Evolutionary conservation across 2,329 filamentous ascomycete species (phyloP).

Genomic region (Hirsutella thompsonii): DNA sequence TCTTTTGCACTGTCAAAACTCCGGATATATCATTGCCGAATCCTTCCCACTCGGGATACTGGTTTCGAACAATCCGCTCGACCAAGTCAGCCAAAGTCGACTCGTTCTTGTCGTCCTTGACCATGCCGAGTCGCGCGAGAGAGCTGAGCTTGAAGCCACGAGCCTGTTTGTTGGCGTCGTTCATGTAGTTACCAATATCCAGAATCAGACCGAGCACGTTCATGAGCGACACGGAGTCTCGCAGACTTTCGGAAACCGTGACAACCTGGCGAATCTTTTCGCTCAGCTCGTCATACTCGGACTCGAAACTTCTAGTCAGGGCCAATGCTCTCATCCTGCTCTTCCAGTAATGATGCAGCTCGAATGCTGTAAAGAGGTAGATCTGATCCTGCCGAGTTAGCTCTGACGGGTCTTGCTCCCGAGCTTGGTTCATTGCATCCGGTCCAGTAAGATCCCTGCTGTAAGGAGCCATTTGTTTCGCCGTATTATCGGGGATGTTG

Average conservation of each 20-base stretch:
- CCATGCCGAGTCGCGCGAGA: constrained; percentile 83
- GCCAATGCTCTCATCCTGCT: constrained; percentile 85
- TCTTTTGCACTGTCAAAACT: constrained; percentile 69
- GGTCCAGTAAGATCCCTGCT: constrained; percentile 93
- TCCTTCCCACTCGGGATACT: constrained; percentile 90
- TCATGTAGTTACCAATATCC: constrained; percentile 99
- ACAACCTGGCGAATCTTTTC: constrained; percentile 79
- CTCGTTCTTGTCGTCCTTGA: constrained; percentile 98
- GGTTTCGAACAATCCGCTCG: constrained; percentile 88
- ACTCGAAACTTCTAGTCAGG: constrained; percentile 71
- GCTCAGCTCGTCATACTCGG: constrained; percentile 85
- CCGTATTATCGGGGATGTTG: constrained; percentile 79
- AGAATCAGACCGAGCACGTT: constrained; percentile 92
- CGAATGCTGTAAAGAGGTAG: constrained; percentile 83
- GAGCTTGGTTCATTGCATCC: constrained; percentile 60
- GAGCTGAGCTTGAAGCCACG: constrained; percentile 96
- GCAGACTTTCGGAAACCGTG: constrained; percentile 72
- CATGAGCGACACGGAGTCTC: constrained; percentile 87
- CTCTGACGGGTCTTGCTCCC: constrained; percentile 78
- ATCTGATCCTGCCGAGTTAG: constrained; percentile 93
- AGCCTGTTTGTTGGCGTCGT: constrained; percentile 96
- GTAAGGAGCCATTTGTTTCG: constrained; percentile 88
- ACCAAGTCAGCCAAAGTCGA: constrained; percentile 91
- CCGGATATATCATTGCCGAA: constrained; percentile 76
- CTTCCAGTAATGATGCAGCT: constrained; percentile 98